Evolutionary conservation across 2,329 filamentous ascomycete genomes (phyloP), one percentile per base, ranked within the genome.

Genomic region (Diatrype stigma): DNA sequence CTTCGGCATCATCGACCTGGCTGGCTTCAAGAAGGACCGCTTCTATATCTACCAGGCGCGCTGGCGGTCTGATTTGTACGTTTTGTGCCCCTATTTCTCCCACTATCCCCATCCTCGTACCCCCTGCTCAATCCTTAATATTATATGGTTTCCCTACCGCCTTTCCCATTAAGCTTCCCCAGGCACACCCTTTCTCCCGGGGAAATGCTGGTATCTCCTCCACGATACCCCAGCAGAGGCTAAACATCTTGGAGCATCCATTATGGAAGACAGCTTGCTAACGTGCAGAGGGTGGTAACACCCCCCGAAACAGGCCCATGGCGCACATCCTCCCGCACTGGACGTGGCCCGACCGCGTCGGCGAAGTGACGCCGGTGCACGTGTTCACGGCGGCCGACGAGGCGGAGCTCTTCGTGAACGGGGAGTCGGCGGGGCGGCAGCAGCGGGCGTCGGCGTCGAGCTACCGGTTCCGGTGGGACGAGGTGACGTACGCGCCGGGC

Each of bases 241-340:
- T n/a, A n/a, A n/a, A n/a, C n/a, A n/a, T n/a, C n/a, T n/a, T n/a
- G n/a, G n/a, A n/a, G n/a, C n/a, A n/a, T n/a, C n/a, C n/a, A n/a
- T n/a, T n/a, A n/a, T n/a, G n/a, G n/a, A n/a, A n/a, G n/a, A n/a
- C n/a, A n/a, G n/a, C n/a, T n/a, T n/a, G n/a, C n/a, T n/a, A n/a
- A n/a, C n/a, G n/a, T n/a, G n/a, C n/a, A n/a, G n/a, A n/a, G n/a
- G n/a, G n/a, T n/a, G n/a, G n/a, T n/a, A n/a, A n/a, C n/a, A n/a
- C n/a, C n/a, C n/a, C n/a, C n/a, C n/a, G n/a, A n/a, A n/a, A 23
- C 6, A 44, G 40, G 0, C 63, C 56, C 2, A 71, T 75, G 63
- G 78, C 76, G 3, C 77, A 81, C 56, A 74, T 82, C 17, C 69
- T 81, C 0, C 79, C 79, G 2, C 79, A 81, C 58, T 82, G 79